Conservation (phyloP, 2,329 filamentous ascomycete species). For the Acephala macrosclerotiorum region DNA sequence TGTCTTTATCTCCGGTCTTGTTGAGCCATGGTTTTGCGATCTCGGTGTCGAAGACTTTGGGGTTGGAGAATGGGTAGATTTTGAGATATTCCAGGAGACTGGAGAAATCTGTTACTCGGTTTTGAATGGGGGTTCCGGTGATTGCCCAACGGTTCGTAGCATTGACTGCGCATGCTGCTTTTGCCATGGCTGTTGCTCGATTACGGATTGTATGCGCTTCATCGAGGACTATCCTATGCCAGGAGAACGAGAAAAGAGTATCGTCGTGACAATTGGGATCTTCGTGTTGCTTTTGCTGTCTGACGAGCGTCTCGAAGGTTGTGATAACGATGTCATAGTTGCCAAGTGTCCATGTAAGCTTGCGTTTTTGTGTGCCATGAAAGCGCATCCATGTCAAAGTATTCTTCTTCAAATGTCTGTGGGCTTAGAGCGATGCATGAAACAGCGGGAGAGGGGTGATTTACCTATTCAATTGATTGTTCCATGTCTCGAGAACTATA, state of each 20-base stretch:
- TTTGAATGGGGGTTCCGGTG: slow-evolving; percentile 58
- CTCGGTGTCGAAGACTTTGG: slow-evolving; percentile 47
- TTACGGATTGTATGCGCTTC: slow-evolving; percentile 43
- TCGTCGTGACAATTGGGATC: slow-evolving; percentile 42
- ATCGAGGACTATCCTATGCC: slow-evolving; percentile 52
- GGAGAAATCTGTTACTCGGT: slow-evolving; percentile 51
- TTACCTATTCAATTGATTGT: slow-evolving; percentile 39
- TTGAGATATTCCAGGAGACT: slow-evolving; percentile 53
- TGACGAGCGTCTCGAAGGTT: slow-evolving; percentile 54
- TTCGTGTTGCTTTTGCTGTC: slow-evolving; percentile 29
- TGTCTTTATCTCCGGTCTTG: not conserved
- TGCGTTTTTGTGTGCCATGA: slow-evolving; percentile 47
- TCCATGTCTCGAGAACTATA: slow-evolving; percentile 49
- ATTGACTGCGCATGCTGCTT: slow-evolving; percentile 49
- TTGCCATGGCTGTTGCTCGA: slow-evolving; percentile 41
- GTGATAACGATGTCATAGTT: slow-evolving; percentile 53
- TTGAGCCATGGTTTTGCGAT: slow-evolving; percentile 45
- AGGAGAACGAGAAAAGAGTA: slow-evolving; percentile 47
- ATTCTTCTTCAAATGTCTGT: slow-evolving; percentile 43
- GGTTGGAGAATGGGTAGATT: slow-evolving; percentile 50
- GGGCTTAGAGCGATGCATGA: not conserved
- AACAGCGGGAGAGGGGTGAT: not conserved
- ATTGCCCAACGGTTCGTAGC: slow-evolving; percentile 53
- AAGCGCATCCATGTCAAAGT: slow-evolving; percentile 46
- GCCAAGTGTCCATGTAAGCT: slow-evolving; percentile 40